These are phyloP conservation scores for Eucalyptus urophylla DNA, from an alignment of 345 rosid genomes.

Conservation along the genomic window DNA sequence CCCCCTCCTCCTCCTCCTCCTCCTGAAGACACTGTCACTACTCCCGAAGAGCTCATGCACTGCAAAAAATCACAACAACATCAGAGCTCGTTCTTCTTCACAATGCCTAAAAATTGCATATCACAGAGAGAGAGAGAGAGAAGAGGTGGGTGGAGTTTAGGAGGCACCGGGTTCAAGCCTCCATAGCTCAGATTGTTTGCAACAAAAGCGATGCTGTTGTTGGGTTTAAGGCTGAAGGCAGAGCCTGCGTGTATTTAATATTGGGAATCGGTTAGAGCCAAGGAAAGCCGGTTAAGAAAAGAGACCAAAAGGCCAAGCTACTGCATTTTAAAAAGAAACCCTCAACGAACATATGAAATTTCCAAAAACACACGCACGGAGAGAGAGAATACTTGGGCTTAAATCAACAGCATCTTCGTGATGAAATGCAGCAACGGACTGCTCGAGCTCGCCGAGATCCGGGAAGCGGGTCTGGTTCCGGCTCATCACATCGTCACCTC, in stretches of 20 bases:
- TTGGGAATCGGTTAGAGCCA: neutral
- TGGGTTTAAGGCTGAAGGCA: constrained; percentile 35
- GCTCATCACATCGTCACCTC: constrained; percentile 24
- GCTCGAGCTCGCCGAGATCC: constrained; percentile 80
- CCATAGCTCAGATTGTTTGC: constrained; percentile 40
- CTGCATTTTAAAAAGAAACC: neutral
- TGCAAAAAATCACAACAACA: neutral
- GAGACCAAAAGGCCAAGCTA: neutral
- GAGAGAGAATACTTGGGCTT: constrained; percentile 54
- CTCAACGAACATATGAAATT: neutral
- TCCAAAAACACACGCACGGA: neutral
- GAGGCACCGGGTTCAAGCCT: constrained; percentile 57
- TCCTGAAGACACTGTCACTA: neutral
- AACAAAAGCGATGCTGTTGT: constrained; percentile 39
- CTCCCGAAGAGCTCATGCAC: neutral
- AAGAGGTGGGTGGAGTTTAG: neutral
- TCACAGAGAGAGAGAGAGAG: neutral
- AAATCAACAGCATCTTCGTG: constrained; percentile 61
- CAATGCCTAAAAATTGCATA: neutral
- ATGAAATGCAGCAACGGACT: constrained; percentile 38
- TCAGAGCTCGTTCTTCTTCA: neutral
- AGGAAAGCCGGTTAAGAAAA: neutral
- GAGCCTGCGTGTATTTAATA: constrained; percentile 19
- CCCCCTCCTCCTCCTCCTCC: neutral
- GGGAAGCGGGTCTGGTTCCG: constrained; percentile 26